phyloP scores from a whole-genome alignment of 208 protist species.

The Phytomonas sp. region DNA sequence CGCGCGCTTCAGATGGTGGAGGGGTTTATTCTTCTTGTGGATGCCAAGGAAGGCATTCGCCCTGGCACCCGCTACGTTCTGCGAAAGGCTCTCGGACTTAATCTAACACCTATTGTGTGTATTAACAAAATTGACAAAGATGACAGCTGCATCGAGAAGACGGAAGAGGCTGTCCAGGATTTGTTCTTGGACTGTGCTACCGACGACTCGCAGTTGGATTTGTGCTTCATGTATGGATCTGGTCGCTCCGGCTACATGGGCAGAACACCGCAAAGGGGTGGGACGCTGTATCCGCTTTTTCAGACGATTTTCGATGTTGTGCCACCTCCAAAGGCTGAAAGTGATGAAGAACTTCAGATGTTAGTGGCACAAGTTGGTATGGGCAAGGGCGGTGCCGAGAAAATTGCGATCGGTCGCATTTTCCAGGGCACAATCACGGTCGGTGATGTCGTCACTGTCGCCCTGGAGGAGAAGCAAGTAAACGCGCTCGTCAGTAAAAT shows the following conservation, averaged over 20 bases:
- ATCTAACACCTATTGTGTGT: conserved; percentile 94
- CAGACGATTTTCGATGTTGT: conserved; percentile 90
- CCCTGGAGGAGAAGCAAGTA: conserved; percentile 69
- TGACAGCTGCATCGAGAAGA: conserved; percentile 81
- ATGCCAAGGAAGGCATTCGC: conserved; percentile 95
- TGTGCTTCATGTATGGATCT: conserved; percentile 93
- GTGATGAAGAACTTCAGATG: conserved; percentile 84
- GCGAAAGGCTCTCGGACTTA: conserved; percentile 92
- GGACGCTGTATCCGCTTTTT: conserved; percentile 89
- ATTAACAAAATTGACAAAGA: conserved; percentile 98
- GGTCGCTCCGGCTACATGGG: conserved; percentile 91
- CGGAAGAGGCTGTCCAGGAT: conserved; percentile 93
- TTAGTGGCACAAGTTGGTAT: conserved; percentile 92
- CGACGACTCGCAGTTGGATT: conserved; percentile 92
- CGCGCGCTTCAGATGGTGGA: conserved; percentile 96
- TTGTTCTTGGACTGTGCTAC: conserved; percentile 93
- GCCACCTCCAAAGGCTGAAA: conserved; percentile 46
- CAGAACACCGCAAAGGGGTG: conserved; percentile 50
- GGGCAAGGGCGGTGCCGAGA: conserved; percentile 65
- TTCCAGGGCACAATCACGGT: conserved; percentile 84
- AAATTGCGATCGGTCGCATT: conserved; percentile 91
- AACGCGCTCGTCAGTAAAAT: conserved; percentile 85
- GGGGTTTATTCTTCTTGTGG: conserved; percentile 93
- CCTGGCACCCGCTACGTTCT: conserved; percentile 97
- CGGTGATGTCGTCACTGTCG: conserved; percentile 80